Conservation (phyloP, 148 eudicot genomes). For the Mesembryanthemum crystallinum region DNA sequence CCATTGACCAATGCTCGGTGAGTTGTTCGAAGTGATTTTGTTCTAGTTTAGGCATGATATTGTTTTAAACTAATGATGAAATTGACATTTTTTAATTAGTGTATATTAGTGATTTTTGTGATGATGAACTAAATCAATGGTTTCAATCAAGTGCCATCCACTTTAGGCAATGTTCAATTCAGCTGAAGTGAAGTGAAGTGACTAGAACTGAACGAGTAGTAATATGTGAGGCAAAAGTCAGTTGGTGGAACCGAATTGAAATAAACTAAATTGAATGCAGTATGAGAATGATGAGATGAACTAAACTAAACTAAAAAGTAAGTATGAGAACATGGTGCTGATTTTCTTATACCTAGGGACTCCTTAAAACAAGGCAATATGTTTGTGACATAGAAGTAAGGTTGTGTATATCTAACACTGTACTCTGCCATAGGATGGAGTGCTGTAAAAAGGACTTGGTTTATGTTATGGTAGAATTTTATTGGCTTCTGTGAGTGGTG, state of each 20-base stretch:
- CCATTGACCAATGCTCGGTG: constrained; percentile 86
- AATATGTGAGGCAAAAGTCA: no score
- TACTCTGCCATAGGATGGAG: neutral
- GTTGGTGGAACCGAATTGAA: no score
- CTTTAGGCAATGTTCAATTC: no score
- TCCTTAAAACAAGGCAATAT: no score
- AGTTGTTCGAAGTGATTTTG: neutral
- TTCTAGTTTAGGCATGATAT: neutral
- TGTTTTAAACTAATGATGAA: neutral
- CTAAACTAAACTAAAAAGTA: no score
- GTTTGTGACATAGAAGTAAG: neutral
- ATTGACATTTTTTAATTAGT: neutral
- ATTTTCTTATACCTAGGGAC: neutral
- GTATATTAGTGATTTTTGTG: neutral
- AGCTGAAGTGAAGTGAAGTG: no score
- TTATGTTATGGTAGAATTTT: neutral
- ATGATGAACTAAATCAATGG: neutral
- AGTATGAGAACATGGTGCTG: neutral
- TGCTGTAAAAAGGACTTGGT: neutral
- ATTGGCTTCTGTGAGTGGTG: neutral
- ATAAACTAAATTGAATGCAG: no score
- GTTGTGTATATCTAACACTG: neutral
- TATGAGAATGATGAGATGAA: no score
- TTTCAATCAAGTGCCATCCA: neutral
- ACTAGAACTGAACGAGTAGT: no score